Conservation (phyloP, 129 eudicot genomes). For the Flaveria robusta region DNA sequence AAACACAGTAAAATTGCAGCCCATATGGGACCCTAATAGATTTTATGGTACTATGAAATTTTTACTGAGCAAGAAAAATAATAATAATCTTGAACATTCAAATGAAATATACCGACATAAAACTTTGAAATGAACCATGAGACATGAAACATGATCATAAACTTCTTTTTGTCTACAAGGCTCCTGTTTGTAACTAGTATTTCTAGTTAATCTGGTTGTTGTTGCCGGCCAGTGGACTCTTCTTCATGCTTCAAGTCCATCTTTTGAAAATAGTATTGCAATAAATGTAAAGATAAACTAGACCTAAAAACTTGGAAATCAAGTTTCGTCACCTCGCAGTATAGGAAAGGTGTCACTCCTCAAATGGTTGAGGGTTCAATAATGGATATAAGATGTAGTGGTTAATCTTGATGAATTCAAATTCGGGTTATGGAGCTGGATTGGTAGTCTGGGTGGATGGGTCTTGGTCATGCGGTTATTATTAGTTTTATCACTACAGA, state of each 20-base stretch:
- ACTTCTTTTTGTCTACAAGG: background rate
- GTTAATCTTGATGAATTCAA: no score
- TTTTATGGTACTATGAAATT: background rate
- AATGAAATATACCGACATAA: background rate
- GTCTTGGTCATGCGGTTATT: no score
- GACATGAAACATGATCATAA: background rate
- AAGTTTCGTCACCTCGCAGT: no score
- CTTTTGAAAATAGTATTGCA: background rate
- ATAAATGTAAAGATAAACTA: constrained; percentile 1
- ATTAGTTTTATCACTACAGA: no score
- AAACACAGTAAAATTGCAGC: background rate
- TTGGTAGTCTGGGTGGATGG: no score
- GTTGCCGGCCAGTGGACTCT: background rate
- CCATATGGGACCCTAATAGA: background rate
- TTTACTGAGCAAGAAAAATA: no score
- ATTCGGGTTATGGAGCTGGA: no score
- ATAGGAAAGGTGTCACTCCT: no score
- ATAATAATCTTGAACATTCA: background rate
- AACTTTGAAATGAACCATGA: no score
- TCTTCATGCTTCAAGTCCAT: background rate
- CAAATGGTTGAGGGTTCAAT: no score
- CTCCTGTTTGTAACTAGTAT: constrained; percentile 4
- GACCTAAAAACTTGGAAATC: no score
- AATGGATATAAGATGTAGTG: no score
- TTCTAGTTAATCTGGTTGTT: background rate